Conservation (phyloP, 2,329 filamentous ascomycete species). For the Fusarium neocosmosporiellum region DNA sequence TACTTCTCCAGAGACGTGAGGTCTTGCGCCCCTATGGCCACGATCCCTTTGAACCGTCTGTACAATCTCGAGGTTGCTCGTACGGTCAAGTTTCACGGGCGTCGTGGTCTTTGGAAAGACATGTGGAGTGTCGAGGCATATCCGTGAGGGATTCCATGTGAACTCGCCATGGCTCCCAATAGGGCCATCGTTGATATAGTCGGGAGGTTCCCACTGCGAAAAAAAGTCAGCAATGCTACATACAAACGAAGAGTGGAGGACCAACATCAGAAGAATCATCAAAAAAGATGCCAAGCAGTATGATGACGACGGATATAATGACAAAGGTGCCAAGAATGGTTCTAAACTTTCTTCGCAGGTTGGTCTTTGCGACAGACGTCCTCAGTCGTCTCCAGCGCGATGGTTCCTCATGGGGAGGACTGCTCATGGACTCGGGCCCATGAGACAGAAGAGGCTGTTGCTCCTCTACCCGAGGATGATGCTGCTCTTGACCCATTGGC, state of each 20-base stretch:
- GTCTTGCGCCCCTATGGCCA: slow-evolving; percentile 37
- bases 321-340: slow-evolving; percentile 47
- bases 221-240: not conserved
- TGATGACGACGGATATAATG: slow-evolving; percentile 48
- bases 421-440: slow-evolving; percentile 61
- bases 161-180: slow-evolving; percentile 40
- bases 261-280: slow-evolving; percentile 47
- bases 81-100: slow-evolving; percentile 46
- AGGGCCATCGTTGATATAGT: slow-evolving; percentile 37
- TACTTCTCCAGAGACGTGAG: slow-evolving; percentile 59
- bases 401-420: slow-evolving; percentile 35
- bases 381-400: slow-evolving; percentile 47
- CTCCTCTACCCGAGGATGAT: slow-evolving; percentile 54
- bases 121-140: slow-evolving; percentile 40
- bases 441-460: slow-evolving; percentile 55
- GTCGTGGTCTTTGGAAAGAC: not conserved
- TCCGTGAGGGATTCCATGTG: slow-evolving; percentile 39
- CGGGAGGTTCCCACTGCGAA: slow-evolving; percentile 26
- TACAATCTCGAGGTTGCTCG: slow-evolving; percentile 52
- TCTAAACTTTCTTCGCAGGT: slow-evolving; percentile 44
- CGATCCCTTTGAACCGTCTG: slow-evolving; percentile 49
- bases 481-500: slow-evolving; percentile 55
- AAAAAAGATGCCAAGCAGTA: slow-evolving; percentile 41
- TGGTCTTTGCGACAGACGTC: slow-evolving; percentile 27
- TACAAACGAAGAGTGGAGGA: not conserved